Conservation (phyloP, 139 green algal genomes). For the Yamagishiella unicocca region DNA sequence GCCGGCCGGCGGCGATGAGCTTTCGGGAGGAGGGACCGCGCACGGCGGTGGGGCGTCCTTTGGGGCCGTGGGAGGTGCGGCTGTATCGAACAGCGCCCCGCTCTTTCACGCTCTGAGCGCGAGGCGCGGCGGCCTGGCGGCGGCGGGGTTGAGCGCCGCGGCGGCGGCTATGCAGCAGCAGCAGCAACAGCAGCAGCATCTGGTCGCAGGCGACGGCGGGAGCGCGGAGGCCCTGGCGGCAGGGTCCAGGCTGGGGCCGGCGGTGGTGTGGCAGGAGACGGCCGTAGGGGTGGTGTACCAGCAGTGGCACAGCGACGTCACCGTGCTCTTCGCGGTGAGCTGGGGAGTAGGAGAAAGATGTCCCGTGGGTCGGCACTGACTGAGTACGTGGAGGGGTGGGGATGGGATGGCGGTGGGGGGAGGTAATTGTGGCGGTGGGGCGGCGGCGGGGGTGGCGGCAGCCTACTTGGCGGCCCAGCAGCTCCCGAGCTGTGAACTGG, state of each 20-base stretch:
- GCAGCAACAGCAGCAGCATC: not conserved
- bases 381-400: too few relatives aligned
- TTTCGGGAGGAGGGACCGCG: too few relatives aligned
- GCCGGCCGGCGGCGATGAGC: not conserved
- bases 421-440: too few relatives aligned
- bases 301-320: conserved; percentile 56
- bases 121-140: conserved; percentile 7
- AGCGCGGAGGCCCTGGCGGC: not conserved
- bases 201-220: not conserved
- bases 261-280: conserved; percentile 3
- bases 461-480: too few relatives aligned
- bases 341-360: not conserved
- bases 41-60: not conserved
- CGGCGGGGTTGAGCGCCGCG: not conserved
- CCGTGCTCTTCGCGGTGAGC: conserved; percentile 39
- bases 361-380: too few relatives aligned
- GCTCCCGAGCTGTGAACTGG: too few relatives aligned
- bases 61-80: not conserved
- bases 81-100: not conserved
- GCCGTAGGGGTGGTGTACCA: conserved; percentile 44
- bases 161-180: not conserved
- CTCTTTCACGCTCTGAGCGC: not conserved
- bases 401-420: too few relatives aligned
- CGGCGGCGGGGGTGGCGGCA: too few relatives aligned
- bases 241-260: not conserved